Evolutionary conservation across 2,329 filamentous ascomycete species (phyloP).

Genomic region (Xylaria sp.): DNA sequence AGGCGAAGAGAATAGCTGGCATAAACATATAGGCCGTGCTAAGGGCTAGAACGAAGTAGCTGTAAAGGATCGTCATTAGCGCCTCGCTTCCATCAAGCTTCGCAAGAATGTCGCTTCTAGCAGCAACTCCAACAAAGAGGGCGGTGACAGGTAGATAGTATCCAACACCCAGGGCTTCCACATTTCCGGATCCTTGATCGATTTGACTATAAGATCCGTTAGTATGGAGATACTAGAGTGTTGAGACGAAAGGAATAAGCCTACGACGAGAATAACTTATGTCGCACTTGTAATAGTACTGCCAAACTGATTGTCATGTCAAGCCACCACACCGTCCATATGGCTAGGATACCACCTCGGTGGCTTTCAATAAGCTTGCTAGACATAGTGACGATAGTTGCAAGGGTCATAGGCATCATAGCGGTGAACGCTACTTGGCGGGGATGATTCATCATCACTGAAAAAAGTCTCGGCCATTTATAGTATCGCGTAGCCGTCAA

Average conservation of each 20-base stretch:
- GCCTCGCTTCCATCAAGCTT: not conserved
- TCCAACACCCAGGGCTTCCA: not conserved
- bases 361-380: not conserved
- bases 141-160: slow-evolving; percentile 3
- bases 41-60: not conserved
- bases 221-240: not conserved
- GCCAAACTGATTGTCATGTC: not conserved
- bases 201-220: not conserved
- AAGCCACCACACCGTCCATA: slow-evolving; percentile 5
- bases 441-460: not conserved
- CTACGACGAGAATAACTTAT: not conserved
- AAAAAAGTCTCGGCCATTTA: not conserved
- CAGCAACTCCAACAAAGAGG: not conserved
- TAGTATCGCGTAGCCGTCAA: not conserved
- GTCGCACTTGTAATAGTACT: not conserved
- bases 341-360: not conserved
- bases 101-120: not conserved
- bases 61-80: not conserved
- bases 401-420: slow-evolving; percentile 10
- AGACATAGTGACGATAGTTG: not conserved
- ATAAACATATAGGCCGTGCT: not conserved
- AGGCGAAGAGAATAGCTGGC: too few relatives aligned
- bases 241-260: not conserved
- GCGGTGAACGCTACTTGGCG: not conserved
- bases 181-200: too few relatives aligned